Percentiles rank a stretch among this genome's conserved stretches.
These are phyloP conservation scores for Pisolithus thermaeus DNA, from an alignment of 1,284 basidiomycete genomes.

Conservation along the genomic window DNA sequence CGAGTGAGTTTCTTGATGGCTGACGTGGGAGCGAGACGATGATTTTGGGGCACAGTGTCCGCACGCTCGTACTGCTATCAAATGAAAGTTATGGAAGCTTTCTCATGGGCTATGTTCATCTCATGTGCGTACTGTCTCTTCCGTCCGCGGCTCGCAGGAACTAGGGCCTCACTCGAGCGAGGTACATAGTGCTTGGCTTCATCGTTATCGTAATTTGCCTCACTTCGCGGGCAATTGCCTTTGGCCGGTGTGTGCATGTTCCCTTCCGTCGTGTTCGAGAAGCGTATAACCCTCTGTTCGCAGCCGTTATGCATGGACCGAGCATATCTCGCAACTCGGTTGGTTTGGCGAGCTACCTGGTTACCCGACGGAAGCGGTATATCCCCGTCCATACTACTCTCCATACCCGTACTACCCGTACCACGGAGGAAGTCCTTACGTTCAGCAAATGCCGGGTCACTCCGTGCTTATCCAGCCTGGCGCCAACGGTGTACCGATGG, in stretches of 20 bases:
- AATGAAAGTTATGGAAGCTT: constrained; percentile 71
- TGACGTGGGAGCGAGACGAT: constrained; percentile 1
- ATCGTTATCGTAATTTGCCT: constrained; percentile 40
- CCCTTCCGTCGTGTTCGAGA: background rate
- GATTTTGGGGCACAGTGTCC: constrained; percentile 39
- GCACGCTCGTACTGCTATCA: constrained; percentile 60
- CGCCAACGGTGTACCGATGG: constrained; percentile 51
- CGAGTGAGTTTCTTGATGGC: constrained; percentile 36
- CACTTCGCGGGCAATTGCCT: constrained; percentile 36
- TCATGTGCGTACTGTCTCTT: constrained; percentile 43
- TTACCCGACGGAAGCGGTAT: constrained; percentile 26
- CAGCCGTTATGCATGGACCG: constrained; percentile 40
- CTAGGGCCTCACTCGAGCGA: constrained; percentile 35
- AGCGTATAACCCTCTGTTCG: constrained; percentile 3
- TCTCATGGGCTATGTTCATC: constrained; percentile 70
- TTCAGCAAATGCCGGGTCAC: constrained; percentile 52
- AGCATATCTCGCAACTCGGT: constrained; percentile 45
- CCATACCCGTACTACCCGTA: constrained; percentile 20
- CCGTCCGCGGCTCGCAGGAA: constrained; percentile 30
- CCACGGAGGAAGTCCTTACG: constrained; percentile 19
- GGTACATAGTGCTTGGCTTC: constrained; percentile 35
- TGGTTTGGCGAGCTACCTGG: constrained; percentile 50
- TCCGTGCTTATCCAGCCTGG: constrained; percentile 69
- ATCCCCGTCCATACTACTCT: constrained; percentile 14
- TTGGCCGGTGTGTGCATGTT: constrained; percentile 30